These are phyloP conservation scores for Chaetomiaceae sp. DNA, from an alignment of 2,329 filamentous ascomycete genomes.

Conservation along the genomic window DNA sequence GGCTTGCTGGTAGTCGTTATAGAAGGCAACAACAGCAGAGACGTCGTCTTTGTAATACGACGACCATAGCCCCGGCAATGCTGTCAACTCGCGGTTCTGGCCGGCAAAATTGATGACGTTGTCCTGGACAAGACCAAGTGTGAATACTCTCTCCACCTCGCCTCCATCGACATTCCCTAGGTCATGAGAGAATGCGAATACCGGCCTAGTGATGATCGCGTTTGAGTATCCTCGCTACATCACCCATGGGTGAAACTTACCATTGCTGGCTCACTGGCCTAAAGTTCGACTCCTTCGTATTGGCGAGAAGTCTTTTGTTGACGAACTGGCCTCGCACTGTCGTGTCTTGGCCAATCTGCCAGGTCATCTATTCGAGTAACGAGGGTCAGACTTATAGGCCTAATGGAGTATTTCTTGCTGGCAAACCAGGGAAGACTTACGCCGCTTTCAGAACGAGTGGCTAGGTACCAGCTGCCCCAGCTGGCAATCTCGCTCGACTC, in stretches of 20 bases:
- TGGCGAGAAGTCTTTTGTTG: slow-evolving; percentile 56
- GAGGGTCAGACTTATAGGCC: neutral
- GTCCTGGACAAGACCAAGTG: slow-evolving; percentile 72
- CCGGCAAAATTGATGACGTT: slow-evolving; percentile 73
- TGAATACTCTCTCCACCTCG: slow-evolving; percentile 57
- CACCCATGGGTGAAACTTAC: slow-evolving; percentile 23
- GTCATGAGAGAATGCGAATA: slow-evolving; percentile 71
- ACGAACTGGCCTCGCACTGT: slow-evolving; percentile 65
- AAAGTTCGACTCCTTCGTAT: slow-evolving; percentile 60
- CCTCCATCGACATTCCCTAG: slow-evolving; percentile 43
- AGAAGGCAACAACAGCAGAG: slow-evolving; percentile 68
- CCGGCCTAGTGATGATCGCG: slow-evolving; percentile 49
- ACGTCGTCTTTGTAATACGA: slow-evolving; percentile 62
- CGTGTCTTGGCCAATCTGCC: slow-evolving; percentile 64
- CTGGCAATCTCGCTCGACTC: slow-evolving; percentile 68
- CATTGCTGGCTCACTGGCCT: slow-evolving; percentile 63
- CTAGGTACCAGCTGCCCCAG: slow-evolving; percentile 79
- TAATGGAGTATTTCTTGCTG: too few species aligned
- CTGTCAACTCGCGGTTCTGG: slow-evolving; percentile 53
- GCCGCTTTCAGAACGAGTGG: slow-evolving; percentile 53
- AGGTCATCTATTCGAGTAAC: slow-evolving; percentile 48
- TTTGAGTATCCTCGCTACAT: too few species aligned
- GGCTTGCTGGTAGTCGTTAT: slow-evolving; percentile 63
- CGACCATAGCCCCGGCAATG: slow-evolving; percentile 72
- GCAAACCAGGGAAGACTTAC: slow-evolving; percentile 30